Base-by-base conservation (phyloP, 306 rosid species). In the Malus sylvestris region DNA sequence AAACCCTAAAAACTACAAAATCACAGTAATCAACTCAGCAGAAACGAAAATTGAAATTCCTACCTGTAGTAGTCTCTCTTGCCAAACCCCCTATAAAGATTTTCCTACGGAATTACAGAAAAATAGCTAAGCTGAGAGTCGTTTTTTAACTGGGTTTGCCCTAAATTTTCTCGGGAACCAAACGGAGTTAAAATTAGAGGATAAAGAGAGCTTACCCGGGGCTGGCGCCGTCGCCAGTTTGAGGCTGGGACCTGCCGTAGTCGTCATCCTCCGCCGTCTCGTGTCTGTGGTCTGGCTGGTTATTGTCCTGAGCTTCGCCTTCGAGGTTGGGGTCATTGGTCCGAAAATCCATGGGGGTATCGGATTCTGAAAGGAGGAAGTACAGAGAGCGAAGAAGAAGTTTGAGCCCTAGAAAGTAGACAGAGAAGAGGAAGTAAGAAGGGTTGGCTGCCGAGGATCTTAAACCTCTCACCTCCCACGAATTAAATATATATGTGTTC, bases 1-100 rank as follows among this genome's bases (percentile, higher is more conserved):
- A 71, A 76, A 67, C 29, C 72, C 67, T 40, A 27, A 32, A n/a
- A 23, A 53, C 19, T 23, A 57, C 1, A 35, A n/a, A 23, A 30
- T 55, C 18, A 55, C 52, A n/a, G 40, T 10, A 63, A 67, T 10
- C n/a, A 72, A 42, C n/a, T 68, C n/a, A 70, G 33, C 59, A 79
- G 76, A 73, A 7, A 60, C 13, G 19, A 70, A 18, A 66, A 35
- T 49, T 49, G 8, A 82, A 81, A 77, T 80, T 81, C 92, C 86
- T 85, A 93, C 98, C 96, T 72, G 89, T 77, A 40, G 97, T 93
- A 30, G 98, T 93, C 85, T 90, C 96, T 85, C 97, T 88, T 58
- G 98, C 95, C 88, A 94, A 89, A 83, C 98, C 98, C 63, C 97
- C 98, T 82, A 94, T 90, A 73, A 94, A 94, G 59, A 94, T 94